Percentiles rank a stretch among this genome's conserved stretches.
Conservation (phyloP, 306 rosid species). For the Cicer judaicum region DNA sequence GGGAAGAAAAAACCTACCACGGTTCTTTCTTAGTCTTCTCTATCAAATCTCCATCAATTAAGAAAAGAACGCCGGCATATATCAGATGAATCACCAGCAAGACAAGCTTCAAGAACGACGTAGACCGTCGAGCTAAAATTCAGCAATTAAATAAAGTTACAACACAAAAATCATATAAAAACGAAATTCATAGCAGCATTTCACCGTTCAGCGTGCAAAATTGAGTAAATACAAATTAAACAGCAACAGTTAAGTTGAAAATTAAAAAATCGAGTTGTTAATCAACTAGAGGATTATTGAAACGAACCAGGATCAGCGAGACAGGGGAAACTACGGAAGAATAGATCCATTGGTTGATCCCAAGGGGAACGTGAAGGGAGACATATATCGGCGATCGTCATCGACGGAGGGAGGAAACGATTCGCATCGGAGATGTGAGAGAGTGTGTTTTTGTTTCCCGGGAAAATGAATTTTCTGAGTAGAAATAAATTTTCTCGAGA, state of each 20-base stretch:
- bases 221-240: constrained; percentile 28
- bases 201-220: not conserved
- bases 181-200: not conserved
- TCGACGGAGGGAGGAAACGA: constrained; percentile 15
- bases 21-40: constrained; percentile 76
- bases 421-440: constrained; percentile 43
- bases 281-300: constrained; percentile 1
- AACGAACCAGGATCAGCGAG: constrained; percentile 82
- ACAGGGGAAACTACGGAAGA: constrained; percentile 62
- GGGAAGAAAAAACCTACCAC: constrained; percentile 55
- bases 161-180: not conserved
- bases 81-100: constrained; percentile 73
- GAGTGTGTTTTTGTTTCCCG: constrained; percentile 38
- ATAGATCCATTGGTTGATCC: constrained; percentile 64
- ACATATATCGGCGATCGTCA: constrained; percentile 62
- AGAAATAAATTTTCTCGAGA: constrained; percentile 20
- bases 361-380: constrained; percentile 44
- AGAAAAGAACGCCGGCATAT: constrained; percentile 72
- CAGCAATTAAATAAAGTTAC: constrained; percentile 3
- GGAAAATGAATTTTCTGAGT: constrained; percentile 13
- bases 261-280: not conserved
- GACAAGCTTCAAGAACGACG: constrained; percentile 74
- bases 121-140: constrained; percentile 80
- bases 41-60: constrained; percentile 73
- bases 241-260: not conserved